phyloP scores from a whole-genome alignment of 345 rosid genomes.

The Microcos paniculata region DNA sequence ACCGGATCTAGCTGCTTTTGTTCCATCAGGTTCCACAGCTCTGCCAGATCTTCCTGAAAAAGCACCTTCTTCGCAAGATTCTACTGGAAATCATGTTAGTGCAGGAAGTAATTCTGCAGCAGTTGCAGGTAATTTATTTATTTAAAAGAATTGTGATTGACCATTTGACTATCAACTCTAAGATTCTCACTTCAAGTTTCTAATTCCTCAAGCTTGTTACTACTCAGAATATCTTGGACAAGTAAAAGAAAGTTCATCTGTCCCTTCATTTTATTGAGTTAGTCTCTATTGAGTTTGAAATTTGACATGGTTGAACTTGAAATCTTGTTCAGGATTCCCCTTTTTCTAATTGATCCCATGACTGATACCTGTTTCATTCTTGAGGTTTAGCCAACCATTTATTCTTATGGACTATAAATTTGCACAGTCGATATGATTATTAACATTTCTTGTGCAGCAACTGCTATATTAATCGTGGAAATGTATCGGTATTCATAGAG shows the following conservation, averaged over 20 bases:
- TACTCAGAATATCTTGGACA: neutral
- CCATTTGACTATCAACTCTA: neutral
- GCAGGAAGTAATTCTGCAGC: conserved; percentile 38
- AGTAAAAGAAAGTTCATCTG: neutral
- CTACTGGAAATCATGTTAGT: conserved; percentile 28
- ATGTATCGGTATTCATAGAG: neutral
- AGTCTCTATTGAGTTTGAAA: neutral
- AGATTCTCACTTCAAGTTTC: neutral
- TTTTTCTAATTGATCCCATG: neutral
- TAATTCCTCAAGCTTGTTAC: neutral
- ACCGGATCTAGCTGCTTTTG: conserved; percentile 81
- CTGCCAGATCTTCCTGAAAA: conserved; percentile 50
- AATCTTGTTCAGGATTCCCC: neutral
- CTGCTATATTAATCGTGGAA: neutral
- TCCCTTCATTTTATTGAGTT: neutral
- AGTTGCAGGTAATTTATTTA: conserved; percentile 41
- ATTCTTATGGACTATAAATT: neutral
- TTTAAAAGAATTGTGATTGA: neutral
- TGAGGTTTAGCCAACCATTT: neutral
- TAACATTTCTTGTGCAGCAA: neutral
- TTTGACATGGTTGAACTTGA: neutral
- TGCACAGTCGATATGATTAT: neutral
- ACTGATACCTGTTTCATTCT: neutral
- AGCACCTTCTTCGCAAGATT: conserved; percentile 30
- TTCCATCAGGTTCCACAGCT: conserved; percentile 57